Evolutionary conservation across 345 rosid genomes (phyloP), one percentile per base, ranked within the genome.

Genomic region (Lepidium aucheri): DNA sequence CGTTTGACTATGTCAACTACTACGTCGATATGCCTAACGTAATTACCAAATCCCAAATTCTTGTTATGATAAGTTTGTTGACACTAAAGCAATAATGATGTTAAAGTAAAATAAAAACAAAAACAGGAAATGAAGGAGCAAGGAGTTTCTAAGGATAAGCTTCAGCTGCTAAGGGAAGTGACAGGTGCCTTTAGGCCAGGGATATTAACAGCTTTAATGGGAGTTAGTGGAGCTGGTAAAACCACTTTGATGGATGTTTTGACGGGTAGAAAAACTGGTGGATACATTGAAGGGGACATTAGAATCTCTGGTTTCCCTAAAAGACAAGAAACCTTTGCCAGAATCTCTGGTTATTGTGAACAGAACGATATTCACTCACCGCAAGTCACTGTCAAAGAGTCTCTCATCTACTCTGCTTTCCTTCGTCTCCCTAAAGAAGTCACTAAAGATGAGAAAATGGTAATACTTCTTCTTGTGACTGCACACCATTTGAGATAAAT

Each of bases 181-280:
- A 90, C 97, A 7, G 82, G 98, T 14, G 85, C 85, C 50, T 93
- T 93, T 77, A 85, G 93, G 75, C 98, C 98, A 13, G 96, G 97
- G 66, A 84, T 93, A 15, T 82, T 93, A 54, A 86, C 97, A 16
- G 98, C 98, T 60, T 62, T 93, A 40, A 93, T 93, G 97, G 98
- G 98, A 61, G 96, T 90, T 17, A 87, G 98, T 69, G 97, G 98
- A 70, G 98, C 98, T 11, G 98, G 98, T 65, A 93, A 93, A 85
- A 93, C 97, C 0, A 90, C 97, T 6, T 63, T 93, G 79, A 90
- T 93, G 98, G 98, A 93, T 82, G 97, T 90, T 81, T 76, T 93
- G 46, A 94, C 96, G 0, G 98, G 98, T 68, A 74, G 98, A 67
- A 93, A 93, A 68, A 90, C 97, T 0, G 91, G 93, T 53, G 95